phyloP scores from a whole-genome alignment of 2,329 filamentous ascomycete genomes.

The Paecilomyces dactylethromorphus region DNA sequence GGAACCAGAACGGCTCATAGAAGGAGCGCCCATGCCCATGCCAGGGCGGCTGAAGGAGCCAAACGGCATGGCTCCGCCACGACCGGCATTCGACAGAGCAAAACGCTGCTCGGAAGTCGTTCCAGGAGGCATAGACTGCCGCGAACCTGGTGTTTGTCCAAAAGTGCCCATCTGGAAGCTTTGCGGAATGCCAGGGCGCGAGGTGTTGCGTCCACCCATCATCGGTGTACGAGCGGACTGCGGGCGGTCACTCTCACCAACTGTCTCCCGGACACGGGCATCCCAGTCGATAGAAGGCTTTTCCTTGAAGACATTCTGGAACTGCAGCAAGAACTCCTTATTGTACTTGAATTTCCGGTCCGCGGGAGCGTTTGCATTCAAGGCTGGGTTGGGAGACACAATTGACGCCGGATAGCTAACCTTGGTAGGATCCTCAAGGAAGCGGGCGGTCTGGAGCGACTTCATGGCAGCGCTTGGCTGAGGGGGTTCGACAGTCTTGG shows the following conservation, averaged over 20 bases:
- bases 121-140: slow-evolving; percentile 61
- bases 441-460: slow-evolving; percentile 83
- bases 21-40: slow-evolving; percentile 55
- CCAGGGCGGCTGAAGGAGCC: slow-evolving; percentile 57
- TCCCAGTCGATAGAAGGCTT: slow-evolving; percentile 94
- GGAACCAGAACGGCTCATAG: slow-evolving; percentile 60
- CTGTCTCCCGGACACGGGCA: slow-evolving; percentile 72
- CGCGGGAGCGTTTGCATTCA: slow-evolving; percentile 68
- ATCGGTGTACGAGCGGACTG: slow-evolving; percentile 47
- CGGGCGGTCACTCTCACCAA: slow-evolving; percentile 68
- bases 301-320: slow-evolving; percentile 93
- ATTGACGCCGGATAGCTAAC: slow-evolving; percentile 78
- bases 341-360: slow-evolving; percentile 90
- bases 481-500: slow-evolving; percentile 78
- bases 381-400: slow-evolving; percentile 80
- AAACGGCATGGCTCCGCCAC: slow-evolving; percentile 44
- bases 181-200: slow-evolving; percentile 46
- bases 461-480: slow-evolving; percentile 93
- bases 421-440: slow-evolving; percentile 72
- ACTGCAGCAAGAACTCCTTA: slow-evolving; percentile 89
- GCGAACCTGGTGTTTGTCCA: slow-evolving; percentile 34
- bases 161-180: slow-evolving; percentile 67
- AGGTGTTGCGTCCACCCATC: slow-evolving; percentile 44
- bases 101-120: slow-evolving; percentile 76
- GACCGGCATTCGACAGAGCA: slow-evolving; percentile 51